Conservation (phyloP, 2,329 filamentous ascomycete genomes). For the Trichophyton equinum region DNA sequence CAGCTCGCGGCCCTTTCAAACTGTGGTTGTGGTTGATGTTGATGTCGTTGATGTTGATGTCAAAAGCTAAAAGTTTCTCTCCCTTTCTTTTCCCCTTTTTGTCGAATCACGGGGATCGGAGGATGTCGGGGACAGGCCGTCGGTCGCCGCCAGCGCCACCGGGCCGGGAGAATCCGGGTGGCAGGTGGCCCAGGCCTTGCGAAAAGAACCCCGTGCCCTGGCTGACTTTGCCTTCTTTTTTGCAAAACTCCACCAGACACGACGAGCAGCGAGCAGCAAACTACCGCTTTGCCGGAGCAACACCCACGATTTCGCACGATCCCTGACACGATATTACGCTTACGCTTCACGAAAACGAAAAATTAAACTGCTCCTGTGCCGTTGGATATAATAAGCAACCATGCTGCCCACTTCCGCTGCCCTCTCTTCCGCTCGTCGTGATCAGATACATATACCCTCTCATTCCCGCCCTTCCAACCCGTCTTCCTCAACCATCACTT, state of each 20-base stretch:
- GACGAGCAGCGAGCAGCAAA: neutral
- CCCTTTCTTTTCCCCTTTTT: neutral
- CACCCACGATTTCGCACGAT: neutral
- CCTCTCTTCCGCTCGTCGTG: constrained; percentile 3
- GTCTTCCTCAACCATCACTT: constrained; percentile 19
- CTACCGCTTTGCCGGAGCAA: neutral
- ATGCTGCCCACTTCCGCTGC: neutral
- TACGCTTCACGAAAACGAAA: constrained; percentile 2
- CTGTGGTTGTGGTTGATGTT: neutral
- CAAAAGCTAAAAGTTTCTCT: neutral
- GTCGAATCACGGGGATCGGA: neutral
- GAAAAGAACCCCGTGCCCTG: neutral
- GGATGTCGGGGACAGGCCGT: neutral
- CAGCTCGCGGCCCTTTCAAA: too few species aligned
- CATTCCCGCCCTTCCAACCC: constrained; percentile 18
- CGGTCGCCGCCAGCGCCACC: neutral
- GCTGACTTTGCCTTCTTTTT: neutral
- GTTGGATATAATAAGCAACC: constrained; percentile 3
- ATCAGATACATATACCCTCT: constrained; percentile 32
- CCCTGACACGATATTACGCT: neutral
- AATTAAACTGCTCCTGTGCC: neutral
- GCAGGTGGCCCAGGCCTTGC: neutral
- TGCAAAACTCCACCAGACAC: neutral
- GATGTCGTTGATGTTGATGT: neutral
- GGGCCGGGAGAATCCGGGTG: constrained; percentile 1